Evolutionary conservation across 2,329 filamentous ascomycete genomes (phyloP), one percentile per base, ranked within the genome.

Genomic region (Lecanicillium sp.): DNA sequence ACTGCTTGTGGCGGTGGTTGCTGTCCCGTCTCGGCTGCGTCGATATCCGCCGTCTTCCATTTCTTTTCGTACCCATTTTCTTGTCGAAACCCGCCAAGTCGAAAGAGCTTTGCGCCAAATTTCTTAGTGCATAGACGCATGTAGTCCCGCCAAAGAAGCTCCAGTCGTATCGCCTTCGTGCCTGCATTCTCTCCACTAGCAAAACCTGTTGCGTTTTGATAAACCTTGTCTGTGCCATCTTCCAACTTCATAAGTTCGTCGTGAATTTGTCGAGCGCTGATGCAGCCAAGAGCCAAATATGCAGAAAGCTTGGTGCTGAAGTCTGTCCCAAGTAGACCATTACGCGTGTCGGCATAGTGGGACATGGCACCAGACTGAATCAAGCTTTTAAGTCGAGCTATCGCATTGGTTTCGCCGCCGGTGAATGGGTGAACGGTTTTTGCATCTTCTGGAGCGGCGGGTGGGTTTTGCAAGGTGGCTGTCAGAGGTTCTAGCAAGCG

Each of bases 81-180:
- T 11, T 61, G 58, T 13, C 73, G 71, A 48, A 87, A 86, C 0
- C 86, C 85, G 4, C 71, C 66, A 2, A 81, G 58, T 11, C 65
- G 61, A 54, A 87, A 90, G 4, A 90, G 69, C 17, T 72, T 74
- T 13, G 58, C 53, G 1, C 75, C 73, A 45, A 84, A 87, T 50
- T 89, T 89, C 22, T 72, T 70, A 5, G 77, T 80, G 53, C 81
- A 87, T 0, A 90, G 70, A 1, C 82, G 71, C 80, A 90, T 87
- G 51, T 89, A 90, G 51, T 90, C 86, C 29, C 85, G 67, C 84
- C 82, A 87, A 0, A 90, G 58, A 0, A 92, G 65, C 52, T 90
- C 84, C 40, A 85, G 81, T 0, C 85, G 74, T 1, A 90, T 71
- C 0, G 69, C 74, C 25, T 72, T 72, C 0, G 82, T 87, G 1